Base-by-base conservation (phyloP, 345 rosid species). In the Bruguiera sexangula region DNA sequence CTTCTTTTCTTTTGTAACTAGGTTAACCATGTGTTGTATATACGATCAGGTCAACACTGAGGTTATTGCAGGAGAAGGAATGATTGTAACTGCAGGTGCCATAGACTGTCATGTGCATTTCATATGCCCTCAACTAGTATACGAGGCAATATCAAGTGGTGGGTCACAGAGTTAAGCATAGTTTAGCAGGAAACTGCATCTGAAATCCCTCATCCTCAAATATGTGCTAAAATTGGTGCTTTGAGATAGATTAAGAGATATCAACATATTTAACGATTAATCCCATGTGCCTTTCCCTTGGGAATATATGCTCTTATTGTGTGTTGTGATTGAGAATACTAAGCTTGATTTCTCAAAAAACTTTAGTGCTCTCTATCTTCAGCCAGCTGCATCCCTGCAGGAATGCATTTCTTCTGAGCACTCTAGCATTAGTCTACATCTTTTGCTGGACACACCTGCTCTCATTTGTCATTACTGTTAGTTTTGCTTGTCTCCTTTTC, bases 101-200 rank as follows among this genome's bases (percentile, higher is more conserved):
- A 95, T 95, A 72, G 99, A 92, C 78, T 88, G 96, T 76, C 99
- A 95, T 54, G 99, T 95, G 55, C 99, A 95, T 81, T 95, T 92
- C 86, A 89, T 89, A 74, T 95, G 99, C 82, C 99, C 99, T 65
- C 99, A 95, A 70, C 77, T 88, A 73, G 92, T 83, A 13, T 80
- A 87, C 69, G 97, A 95, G 75, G 99, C 99, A 63, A 89, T 92
- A 71, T 88, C 99, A 78, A 95, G 99, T 62, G 99, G 99, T 95
- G 70, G 85, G 96, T 54, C 66, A 69, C 39, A 63, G 50, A 68
- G 54, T 32, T 43, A 29, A 34, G 73, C 58, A 16, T 66, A 64
- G 55, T 66, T 55, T 15, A 66, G 64, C 60, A 30, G 55, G 34
- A 8, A 62, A 62, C 50, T 52, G 39, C 63, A 64, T 63, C 53